These are phyloP conservation scores for Coprinopsis sp. DNA, from an alignment of 768 basidiomycete species.

Conservation along the genomic window DNA sequence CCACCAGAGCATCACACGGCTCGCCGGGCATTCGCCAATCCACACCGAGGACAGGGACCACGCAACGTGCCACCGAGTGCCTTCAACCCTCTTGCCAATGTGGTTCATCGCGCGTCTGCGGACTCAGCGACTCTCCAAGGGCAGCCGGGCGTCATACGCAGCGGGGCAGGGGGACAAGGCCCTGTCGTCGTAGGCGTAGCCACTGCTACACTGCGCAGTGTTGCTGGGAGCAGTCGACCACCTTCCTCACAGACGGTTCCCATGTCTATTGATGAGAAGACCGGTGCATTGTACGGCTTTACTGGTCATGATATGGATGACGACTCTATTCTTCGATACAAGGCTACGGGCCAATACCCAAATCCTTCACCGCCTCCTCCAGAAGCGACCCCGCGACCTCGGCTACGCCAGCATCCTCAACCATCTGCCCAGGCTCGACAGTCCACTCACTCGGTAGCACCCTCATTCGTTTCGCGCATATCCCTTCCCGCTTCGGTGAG, in stretches of 20 bases:
- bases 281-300: neutral
- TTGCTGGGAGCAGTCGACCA: constrained; percentile 18
- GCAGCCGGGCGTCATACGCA: constrained; percentile 21
- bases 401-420: neutral
- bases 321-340: constrained; percentile 15
- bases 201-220: constrained; percentile 25
- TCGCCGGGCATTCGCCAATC: constrained; percentile 2
- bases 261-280: constrained; percentile 6
- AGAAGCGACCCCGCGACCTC: neutral
- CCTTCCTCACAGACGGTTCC: constrained; percentile 13
- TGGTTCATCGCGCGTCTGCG: constrained; percentile 22
- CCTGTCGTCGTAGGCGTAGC: constrained; percentile 29
- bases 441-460: constrained; percentile 43
- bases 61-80: constrained; percentile 30
- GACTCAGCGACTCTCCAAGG: constrained; percentile 37
- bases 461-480: constrained; percentile 49
- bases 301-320: constrained; percentile 8
- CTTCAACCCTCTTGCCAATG: constrained; percentile 28
- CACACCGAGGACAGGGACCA: constrained; percentile 8
- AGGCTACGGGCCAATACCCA: constrained; percentile 13
- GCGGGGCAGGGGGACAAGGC: constrained; percentile 12
- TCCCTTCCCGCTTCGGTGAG: constrained; percentile 37
- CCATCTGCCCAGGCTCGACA: constrained; percentile 19
- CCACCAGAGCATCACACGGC: constrained; percentile 16
- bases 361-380: neutral